Evolutionary conservation across 805 yeast genomes (phyloP), one percentile per base, ranked within the genome.

Genomic region (Starmerella apis): DNA sequence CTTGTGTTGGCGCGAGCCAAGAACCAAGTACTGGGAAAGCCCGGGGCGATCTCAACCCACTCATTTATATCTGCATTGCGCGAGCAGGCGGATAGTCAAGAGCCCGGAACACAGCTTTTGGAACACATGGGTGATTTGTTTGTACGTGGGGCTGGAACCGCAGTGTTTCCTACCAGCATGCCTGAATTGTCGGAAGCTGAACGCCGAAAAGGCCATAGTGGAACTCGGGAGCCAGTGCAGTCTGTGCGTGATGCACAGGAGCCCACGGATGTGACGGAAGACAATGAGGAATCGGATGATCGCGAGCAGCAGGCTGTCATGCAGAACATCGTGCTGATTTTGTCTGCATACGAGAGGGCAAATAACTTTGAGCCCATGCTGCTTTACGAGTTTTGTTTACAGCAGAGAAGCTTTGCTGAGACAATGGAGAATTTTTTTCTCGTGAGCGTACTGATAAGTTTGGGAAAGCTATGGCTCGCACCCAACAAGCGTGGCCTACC

Each of bases 381-480:
- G 22, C 36, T 54, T 22, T 47, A 54, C 43, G 46, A 47, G 30
- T 33, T 54, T 23, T 50, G 56, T 23, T 49, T 49, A 22, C 46
- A 54, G 23, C 27, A 23, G 31, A 13, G 23, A 24, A 52, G 52
- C 38, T 52, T 49, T 25, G 48, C 43, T 19, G 46, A 41, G 11
- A 49, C 52, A 0, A 7, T 54, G n/a, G 57, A 54, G 47, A 52
- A 54, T 33, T 23, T 49, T n/a, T 53, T 53, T 19, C 31, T 16
- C 11, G 49, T 47, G 8, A 43, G 49, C 18, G 43, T 27, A 16
- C 44, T 54, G 9, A 32, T 54, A n/a, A 48, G 45, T 10, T 48
- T 42, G 19, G 38, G 41, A 7, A 28, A 36, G 25, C 43, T 53
- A 3, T 52, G 55, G 52, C n/a, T 53, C 6, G 47, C 43, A 1